Base-by-base conservation (phyloP, 1,284 basidiomycete genomes). In the Meira miltonrushii region DNA sequence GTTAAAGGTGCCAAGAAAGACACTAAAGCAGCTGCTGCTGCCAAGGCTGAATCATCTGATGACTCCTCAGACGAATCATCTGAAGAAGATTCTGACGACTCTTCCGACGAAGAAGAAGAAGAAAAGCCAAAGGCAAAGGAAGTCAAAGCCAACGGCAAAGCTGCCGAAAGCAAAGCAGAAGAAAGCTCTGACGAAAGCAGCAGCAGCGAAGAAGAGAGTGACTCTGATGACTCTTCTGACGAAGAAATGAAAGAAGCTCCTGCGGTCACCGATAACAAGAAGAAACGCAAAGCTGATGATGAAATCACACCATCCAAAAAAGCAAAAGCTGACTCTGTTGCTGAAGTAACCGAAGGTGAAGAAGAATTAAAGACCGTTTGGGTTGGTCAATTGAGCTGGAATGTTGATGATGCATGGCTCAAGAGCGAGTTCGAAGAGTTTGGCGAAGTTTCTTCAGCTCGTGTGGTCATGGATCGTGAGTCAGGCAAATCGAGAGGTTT, bases 371-470 rank as follows among this genome's bases (percentile, higher is more conserved):
- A 84, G 77, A 88, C 87, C 55, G 85, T 97, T 73, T 98, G 93
- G 77, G 91, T 98, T 69, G 94, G 94, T 57, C 86, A 86, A 66
- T 84, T 99, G 54, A 94, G 91, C 38, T 99, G 92, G 92, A 92
- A 92, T 79, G 88, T 98, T 69, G 94, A 97, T 83, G 89, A 92
- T 79, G 94, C 96, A 80, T 92, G 92, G 85, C 86, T 98, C 67
- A 85, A 87, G 56, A 85, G 87, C 79, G 94, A 96, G 80, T 97
- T 99, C 72, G 86, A 87, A 52, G 83, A 84, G 57, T 93, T 87
- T 75, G 94, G 94, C 62, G 88, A 92, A 79, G 86, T 99, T 68
- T 84, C 87, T 67, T 86, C 86, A 39, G 92, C 91, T 13, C 87
- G 86, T 37, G 92, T 99, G 63, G 88, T 92, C 80, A 88, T 87